Base-by-base conservation (phyloP, 2,329 filamentous ascomycete genomes). In the Cryphonectria japonica region DNA sequence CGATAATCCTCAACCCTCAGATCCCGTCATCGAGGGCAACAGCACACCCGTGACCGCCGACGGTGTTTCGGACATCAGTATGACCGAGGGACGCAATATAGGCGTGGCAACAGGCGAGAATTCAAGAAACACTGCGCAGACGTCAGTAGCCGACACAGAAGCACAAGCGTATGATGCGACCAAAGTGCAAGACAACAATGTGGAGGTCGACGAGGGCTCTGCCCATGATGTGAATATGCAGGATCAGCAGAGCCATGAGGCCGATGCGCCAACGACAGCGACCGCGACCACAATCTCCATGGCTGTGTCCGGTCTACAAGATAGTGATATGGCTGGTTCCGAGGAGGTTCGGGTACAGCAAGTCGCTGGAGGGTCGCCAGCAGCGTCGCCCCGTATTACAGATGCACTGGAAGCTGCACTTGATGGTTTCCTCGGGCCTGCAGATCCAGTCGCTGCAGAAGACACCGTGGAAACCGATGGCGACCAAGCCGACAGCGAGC, bases 381-480 rank as follows among this genome's bases (percentile, higher is more conserved):
- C 72, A 22, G 65, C 57, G 19, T 73, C 72, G 13, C 62, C 72
- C 5, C 72, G 74, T 43, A 54, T 76, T 11, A 77, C 75, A 4
- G 74, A 77, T 57, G 76, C 76, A 0, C 69, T 78, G 13, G 76
- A 77, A 43, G 76, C 77, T 9, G 73, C 72, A 5, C 73, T 77
- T 13, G 71, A 74, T 50, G 72, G 72, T 39, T 70, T 69, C 32
- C 75, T 75, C 62, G 76, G 39, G 26, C 71, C 71, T 14, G 34
- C 46, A 8, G 29, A 62, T 39, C 29, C 66, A 57, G 34, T 37
- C 16, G 29, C 39, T 3, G 7, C 67, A 63, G 32, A 62, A 46
- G 32, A 66, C 3, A 6, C 59, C 37, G 46, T n/a, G 39, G 52
- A 37, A 3, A 32, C 57, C 16, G 43, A 65, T 54, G 71, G 60